Evolutionary conservation across 768 basidiomycete species (phyloP).

Genomic region (Mycena vulgaris): DNA sequence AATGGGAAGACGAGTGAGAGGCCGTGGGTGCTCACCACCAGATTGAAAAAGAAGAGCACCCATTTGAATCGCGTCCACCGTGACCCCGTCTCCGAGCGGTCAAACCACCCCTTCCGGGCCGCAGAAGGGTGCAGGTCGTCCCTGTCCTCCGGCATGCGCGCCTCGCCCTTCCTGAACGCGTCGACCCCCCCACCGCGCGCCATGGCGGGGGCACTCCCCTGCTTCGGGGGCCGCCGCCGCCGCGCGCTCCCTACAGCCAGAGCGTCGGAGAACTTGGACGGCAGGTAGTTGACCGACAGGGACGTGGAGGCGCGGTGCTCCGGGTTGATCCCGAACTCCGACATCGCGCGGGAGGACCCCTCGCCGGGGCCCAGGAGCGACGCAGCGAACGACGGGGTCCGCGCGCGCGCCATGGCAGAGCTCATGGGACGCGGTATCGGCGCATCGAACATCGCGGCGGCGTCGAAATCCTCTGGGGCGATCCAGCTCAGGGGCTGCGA

Average conservation of each 20-base stretch:
- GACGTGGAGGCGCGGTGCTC: slow-evolving; percentile 13
- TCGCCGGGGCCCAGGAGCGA: background rate
- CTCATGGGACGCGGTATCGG: slow-evolving; percentile 21
- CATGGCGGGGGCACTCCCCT: background rate
- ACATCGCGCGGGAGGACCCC: background rate
- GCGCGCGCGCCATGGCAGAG: background rate
- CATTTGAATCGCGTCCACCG: slow-evolving; percentile 38
- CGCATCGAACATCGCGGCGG: slow-evolving; percentile 6
- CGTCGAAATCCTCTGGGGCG: slow-evolving; percentile 31
- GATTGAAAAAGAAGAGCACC: slow-evolving; percentile 31
- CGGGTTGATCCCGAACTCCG: background rate
- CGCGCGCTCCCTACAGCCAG: slow-evolving; percentile 10
- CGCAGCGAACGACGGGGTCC: background rate
- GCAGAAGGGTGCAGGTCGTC: slow-evolving; percentile 27
- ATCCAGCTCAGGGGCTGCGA: slow-evolving; percentile 28
- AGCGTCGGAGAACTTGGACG: slow-evolving; percentile 26
- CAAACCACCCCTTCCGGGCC: slow-evolving; percentile 6
- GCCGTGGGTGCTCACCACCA: slow-evolving; percentile 3
- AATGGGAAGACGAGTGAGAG: background rate
- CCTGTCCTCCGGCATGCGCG: slow-evolving; percentile 32
- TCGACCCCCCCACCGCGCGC: slow-evolving; percentile 30
- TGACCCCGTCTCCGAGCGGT: slow-evolving; percentile 13
- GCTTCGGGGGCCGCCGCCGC: background rate
- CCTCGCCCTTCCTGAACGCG: slow-evolving; percentile 30
- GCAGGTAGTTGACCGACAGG: slow-evolving; percentile 32